A percentile compares a stretch with the other conserved stretches of the same genome.
Conservation (phyloP, 805 yeast species). For the Cyberlindnera lachancei region DNA sequence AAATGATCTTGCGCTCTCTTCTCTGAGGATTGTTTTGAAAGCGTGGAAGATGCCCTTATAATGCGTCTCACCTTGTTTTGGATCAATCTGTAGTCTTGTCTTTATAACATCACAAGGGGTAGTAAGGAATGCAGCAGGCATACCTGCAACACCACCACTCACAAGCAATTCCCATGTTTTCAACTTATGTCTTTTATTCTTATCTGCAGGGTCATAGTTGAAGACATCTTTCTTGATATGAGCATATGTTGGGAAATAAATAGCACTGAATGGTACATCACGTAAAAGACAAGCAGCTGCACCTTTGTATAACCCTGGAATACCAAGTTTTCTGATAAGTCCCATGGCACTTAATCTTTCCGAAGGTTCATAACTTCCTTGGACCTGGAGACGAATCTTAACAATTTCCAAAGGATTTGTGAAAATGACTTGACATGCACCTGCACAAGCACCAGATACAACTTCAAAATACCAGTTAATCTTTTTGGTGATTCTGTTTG, state of each 20-base stretch:
- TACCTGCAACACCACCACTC: slow-evolving; percentile 94
- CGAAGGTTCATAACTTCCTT: slow-evolving; percentile 55
- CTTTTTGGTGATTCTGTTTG: slow-evolving; percentile 41
- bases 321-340: slow-evolving; percentile 72
- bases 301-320: slow-evolving; percentile 85
- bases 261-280: slow-evolving; percentile 95
- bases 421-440: slow-evolving; percentile 92
- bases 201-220: slow-evolving; percentile 67
- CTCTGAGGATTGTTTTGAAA: slow-evolving; percentile 59
- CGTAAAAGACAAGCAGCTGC: slow-evolving; percentile 85
- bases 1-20: slow-evolving; percentile 81
- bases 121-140: slow-evolving; percentile 94
- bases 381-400: slow-evolving; percentile 89
- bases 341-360: slow-evolving; percentile 40
- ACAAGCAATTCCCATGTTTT: slow-evolving; percentile 77
- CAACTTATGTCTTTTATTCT: slow-evolving; percentile 49
- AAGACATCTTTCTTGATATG: slow-evolving; percentile 80
- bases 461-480: slow-evolving; percentile 59
- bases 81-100: slow-evolving; percentile 85
- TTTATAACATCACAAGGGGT: slow-evolving; percentile 97
- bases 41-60: slow-evolving; percentile 79
- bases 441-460: slow-evolving; percentile 88
- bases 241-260: slow-evolving; percentile 95
- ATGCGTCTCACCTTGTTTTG: slow-evolving; percentile 66
- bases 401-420: slow-evolving; percentile 96